A percentile compares a stretch with the other conserved stretches of the same genome.
phyloP scores from a whole-genome alignment of 2,329 filamentous ascomycete genomes.

The Colletotrichum chrysophilum region DNA sequence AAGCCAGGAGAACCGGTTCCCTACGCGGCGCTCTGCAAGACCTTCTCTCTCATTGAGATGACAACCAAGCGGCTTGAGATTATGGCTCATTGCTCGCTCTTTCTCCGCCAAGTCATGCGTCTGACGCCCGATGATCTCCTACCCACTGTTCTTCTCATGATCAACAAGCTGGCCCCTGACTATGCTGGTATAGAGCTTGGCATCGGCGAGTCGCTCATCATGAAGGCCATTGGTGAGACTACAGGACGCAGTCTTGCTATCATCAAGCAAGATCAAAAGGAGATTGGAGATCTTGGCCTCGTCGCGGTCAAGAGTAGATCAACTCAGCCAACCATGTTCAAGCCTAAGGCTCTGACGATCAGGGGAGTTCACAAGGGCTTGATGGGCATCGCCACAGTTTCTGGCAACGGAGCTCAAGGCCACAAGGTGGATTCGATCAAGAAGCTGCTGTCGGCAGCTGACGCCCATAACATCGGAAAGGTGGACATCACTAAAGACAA shows the following conservation, averaged over 20 bases:
- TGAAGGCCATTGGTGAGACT: constrained; percentile 96
- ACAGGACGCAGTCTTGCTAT: constrained; percentile 87
- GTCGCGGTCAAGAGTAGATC: constrained; percentile 95
- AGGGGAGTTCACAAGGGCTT: constrained; percentile 86
- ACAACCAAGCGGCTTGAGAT: constrained; percentile 92
- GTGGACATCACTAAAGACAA: constrained; percentile 93
- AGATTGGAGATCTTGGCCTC: constrained; percentile 93
- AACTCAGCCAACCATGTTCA: constrained; percentile 98
- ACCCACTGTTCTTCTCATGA: constrained; percentile 91
- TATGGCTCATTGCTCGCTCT: constrained; percentile 85
- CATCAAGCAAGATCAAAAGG: constrained; percentile 94
- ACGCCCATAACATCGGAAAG: constrained; percentile 75
- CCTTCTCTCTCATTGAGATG: constrained; percentile 93
- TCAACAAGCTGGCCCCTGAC: constrained; percentile 96
- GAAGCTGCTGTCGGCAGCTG: constrained; percentile 91
- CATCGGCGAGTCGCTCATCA: constrained; percentile 98
- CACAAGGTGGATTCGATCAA: constrained; percentile 95
- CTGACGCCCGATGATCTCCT: constrained; percentile 88
- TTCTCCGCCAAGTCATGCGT: constrained; percentile 91
- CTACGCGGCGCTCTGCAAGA: constrained; percentile 92
- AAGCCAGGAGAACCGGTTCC: constrained; percentile 86
- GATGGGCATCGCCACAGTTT: constrained; percentile 84
- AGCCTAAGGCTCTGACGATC: constrained; percentile 89
- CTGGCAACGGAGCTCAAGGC: constrained; percentile 86
- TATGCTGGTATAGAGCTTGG: constrained; percentile 96